Base-by-base conservation (phyloP, 164 flowering plant genomes). In the Dillenia turbinata region DNA sequence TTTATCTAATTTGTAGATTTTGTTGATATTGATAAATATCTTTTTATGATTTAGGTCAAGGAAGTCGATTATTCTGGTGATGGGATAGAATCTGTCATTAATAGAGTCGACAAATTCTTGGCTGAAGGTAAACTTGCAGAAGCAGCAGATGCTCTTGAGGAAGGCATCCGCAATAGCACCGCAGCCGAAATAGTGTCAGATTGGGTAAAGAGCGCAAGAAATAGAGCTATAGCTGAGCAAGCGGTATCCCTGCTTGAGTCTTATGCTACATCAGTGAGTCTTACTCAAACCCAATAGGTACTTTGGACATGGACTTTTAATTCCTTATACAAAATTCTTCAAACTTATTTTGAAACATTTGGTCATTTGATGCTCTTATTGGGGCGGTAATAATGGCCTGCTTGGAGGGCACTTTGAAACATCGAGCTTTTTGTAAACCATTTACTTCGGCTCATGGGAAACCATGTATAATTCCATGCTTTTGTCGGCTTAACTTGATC, bases 181-280 rank as follows among this genome's bases (percentile, higher is more conserved):
- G 97, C 99, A 44, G 82, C 82, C 59, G 86, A 83, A 68, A 63
- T 90, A 9, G 74, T 79, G 10, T 67, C 65, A 8, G 91, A 81
- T 16, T 95, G 99, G 99, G 87, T 90, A 63, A 77, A 44, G 59
- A 82, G 53, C 24, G 94, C 82, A 2, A 80, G 96, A 71, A 82
- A 88, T 67, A 78, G 97, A 56, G 99, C 99, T 22, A 78, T 91
- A 61, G 75, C 90, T 7, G 99, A 91, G 76, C 99, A 94, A 80
- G 96, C 96, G 44, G 70, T 94, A 15, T 71, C 86, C 9, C 61
- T 94, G 16, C 82, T 94, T 67, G 87, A 88, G 67, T 86, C 97
- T 5, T 94, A 86, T 66, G 92, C 97, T 44, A 83, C 96, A 48
- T 76, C 89, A 44, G 62, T 85, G 17, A 84, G 93, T 77, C 80